Conservation (phyloP, 2,329 filamentous ascomycete genomes). For the Epichloe brachyelytri region DNA sequence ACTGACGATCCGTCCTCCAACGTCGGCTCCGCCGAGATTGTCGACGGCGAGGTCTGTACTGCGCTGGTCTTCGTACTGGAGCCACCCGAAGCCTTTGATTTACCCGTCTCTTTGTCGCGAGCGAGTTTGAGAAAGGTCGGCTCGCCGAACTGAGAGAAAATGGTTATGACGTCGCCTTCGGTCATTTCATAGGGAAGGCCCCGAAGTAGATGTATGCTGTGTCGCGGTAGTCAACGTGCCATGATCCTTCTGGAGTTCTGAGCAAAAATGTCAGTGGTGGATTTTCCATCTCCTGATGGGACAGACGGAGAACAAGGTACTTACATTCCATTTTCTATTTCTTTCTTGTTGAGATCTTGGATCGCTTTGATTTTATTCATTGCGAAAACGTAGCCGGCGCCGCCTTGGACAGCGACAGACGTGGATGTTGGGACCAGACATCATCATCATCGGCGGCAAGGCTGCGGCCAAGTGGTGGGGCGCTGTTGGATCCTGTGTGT, state of each 20-base stretch:
- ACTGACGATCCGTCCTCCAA: constrained; percentile 66
- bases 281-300: background rate
- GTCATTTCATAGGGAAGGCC: constrained; percentile 84
- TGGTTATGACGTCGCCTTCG: constrained; percentile 89
- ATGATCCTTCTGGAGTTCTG: constrained; percentile 75
- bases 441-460: constrained; percentile 3
- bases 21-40: constrained; percentile 77
- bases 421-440: background rate
- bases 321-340: constrained; percentile 78
- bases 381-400: constrained; percentile 10
- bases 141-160: constrained; percentile 95
- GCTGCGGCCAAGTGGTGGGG: constrained; percentile 3
- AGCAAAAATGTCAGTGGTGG: constrained; percentile 12
- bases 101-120: constrained; percentile 92
- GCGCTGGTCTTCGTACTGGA: constrained; percentile 97
- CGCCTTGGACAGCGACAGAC: background rate
- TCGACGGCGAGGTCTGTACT: constrained; percentile 94
- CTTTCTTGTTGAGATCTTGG: constrained; percentile 82
- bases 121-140: constrained; percentile 85
- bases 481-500: background rate
- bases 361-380: constrained; percentile 96
- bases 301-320: constrained; percentile 18
- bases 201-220: constrained; percentile 96
- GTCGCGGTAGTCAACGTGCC: constrained; percentile 95
- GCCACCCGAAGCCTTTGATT: constrained; percentile 87